Evolutionary conservation across 768 basidiomycete genomes (phyloP).

Genomic region (Amanita pallidorosea): DNA sequence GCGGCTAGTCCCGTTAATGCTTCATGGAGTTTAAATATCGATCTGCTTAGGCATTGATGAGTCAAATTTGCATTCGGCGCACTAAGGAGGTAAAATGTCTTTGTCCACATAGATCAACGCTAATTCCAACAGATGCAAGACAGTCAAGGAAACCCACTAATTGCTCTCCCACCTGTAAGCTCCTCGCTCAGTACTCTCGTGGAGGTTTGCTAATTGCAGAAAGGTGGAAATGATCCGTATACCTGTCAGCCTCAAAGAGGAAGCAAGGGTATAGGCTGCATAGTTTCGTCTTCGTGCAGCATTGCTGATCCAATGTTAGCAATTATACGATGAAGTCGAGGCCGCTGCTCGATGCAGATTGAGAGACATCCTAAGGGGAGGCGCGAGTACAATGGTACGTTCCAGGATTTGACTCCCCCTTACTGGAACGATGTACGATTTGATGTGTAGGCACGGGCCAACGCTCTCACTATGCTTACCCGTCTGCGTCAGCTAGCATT

Average conservation of each 20-base stretch:
- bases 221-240: slow-evolving; percentile 74
- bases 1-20: slow-evolving; percentile 12
- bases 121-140: slow-evolving; percentile 65
- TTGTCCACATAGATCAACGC: neutral
- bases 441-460: slow-evolving; percentile 43
- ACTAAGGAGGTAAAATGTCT: slow-evolving; percentile 56
- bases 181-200: neutral
- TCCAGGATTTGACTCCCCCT: neutral
- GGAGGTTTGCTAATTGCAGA: slow-evolving; percentile 1
- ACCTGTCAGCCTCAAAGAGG: slow-evolving; percentile 51
- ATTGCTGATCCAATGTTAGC: slow-evolving; percentile 19
- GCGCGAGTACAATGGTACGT: slow-evolving; percentile 31
- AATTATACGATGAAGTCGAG: slow-evolving; percentile 63
- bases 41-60: slow-evolving; percentile 55
- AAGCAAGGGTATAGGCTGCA: slow-evolving; percentile 44
- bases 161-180: slow-evolving; percentile 62
- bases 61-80: slow-evolving; percentile 65
- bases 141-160: slow-evolving; percentile 54
- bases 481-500: slow-evolving; percentile 76
- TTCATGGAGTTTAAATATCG: neutral
- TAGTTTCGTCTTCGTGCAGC: neutral
- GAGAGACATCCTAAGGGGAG: slow-evolving; percentile 38
- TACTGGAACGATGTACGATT: neutral
- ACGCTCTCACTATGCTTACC: slow-evolving; percentile 75
- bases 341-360: slow-evolving; percentile 51